phyloP scores from a whole-genome alignment of 371 early-diverging fungal species.

The Agmasoma carcini region DNA sequence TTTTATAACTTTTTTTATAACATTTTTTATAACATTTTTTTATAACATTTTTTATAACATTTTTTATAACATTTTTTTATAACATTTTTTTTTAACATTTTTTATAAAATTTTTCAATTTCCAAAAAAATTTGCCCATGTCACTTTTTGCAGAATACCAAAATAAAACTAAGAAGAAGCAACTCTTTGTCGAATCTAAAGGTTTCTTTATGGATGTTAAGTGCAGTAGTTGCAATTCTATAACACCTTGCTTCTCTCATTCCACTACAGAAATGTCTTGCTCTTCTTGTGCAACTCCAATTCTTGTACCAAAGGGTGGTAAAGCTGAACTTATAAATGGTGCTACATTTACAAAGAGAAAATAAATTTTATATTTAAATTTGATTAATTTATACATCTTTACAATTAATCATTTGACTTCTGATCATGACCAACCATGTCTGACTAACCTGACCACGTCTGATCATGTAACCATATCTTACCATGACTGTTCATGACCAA shows the following conservation, averaged over 20 bases:
- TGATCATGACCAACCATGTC: too few species aligned
- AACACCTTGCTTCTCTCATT: constrained; percentile 91
- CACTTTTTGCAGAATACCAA: constrained; percentile 65
- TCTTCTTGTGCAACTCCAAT: constrained; percentile 77
- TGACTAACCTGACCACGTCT: too few species aligned
- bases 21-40: constrained; percentile 48
- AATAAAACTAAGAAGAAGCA: constrained; percentile 93
- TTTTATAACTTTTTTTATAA: constrained; percentile 54
- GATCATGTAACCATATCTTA: too few species aligned
- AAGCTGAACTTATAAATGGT: constrained; percentile 57
- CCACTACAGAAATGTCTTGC: constrained; percentile 89
- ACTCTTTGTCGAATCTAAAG: constrained; percentile 91
- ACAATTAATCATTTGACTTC: too few species aligned
- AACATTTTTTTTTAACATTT: neutral
- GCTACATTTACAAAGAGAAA: constrained; percentile 39
- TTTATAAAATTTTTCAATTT: neutral
- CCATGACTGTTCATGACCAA: too few species aligned
- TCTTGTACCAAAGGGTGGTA: constrained; percentile 95
- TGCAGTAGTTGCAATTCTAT: constrained; percentile 84
- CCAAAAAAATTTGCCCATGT: neutral
- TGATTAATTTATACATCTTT: too few species aligned
- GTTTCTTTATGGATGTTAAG: constrained; percentile 99
- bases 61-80: neutral
- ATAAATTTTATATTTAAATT: constrained; percentile 20
- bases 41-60: constrained; percentile 20